A percentile compares a stretch with the other conserved stretches of the same genome.
Conservation (phyloP, 768 basidiomycete species). For the Termitomyces sp. region DNA sequence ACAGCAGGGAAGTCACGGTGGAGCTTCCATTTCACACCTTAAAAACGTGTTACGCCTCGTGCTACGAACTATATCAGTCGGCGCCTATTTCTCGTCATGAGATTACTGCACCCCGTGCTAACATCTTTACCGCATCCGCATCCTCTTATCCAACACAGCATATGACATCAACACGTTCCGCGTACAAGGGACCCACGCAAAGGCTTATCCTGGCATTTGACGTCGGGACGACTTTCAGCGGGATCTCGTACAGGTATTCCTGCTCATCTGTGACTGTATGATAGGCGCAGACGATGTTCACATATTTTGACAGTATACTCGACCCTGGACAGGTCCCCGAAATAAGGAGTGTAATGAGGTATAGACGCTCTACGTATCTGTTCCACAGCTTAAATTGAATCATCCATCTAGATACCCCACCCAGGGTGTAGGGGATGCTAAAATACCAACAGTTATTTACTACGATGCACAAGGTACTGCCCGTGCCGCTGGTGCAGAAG, state of each 20-base stretch:
- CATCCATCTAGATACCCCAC: background rate
- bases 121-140: background rate
- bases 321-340: slow-evolving; percentile 1
- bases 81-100: slow-evolving; percentile 2
- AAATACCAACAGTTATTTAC: slow-evolving; percentile 1
- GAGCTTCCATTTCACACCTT: slow-evolving; percentile 8
- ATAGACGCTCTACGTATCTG: background rate
- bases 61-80: slow-evolving; percentile 1
- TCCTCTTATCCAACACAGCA: background rate
- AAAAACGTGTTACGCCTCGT: slow-evolving; percentile 8
- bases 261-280: background rate
- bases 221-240: slow-evolving; percentile 42
- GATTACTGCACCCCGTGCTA: background rate
- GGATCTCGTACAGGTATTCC: background rate
- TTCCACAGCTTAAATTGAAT: background rate
- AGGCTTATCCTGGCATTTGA: slow-evolving; percentile 49
- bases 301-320: background rate
- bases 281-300: background rate
- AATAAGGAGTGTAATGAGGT: background rate
- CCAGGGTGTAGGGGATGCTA: background rate
- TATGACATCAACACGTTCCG: slow-evolving; percentile 20
- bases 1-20: background rate
- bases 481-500: slow-evolving; percentile 46
- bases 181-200: slow-evolving; percentile 34
- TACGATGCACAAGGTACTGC: slow-evolving; percentile 10